phyloP scores from a whole-genome alignment of 202 grass and related monocot species.

The Zoysia matrella region DNA sequence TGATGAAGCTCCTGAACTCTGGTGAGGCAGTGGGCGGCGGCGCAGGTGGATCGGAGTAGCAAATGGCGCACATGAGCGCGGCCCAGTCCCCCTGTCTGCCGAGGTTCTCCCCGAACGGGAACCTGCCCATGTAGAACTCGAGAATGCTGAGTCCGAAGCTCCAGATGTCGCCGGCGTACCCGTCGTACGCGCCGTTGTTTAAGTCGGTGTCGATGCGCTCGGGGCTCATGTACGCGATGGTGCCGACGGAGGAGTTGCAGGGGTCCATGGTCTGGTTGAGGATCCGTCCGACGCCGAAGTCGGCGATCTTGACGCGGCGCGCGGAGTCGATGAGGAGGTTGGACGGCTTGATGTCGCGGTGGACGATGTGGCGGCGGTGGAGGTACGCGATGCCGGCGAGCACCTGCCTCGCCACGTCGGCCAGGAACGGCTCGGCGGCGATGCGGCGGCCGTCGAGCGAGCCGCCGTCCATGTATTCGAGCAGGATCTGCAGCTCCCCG shows the following conservation, averaged over 20 bases:
- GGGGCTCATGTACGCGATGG: conserved; percentile 98
- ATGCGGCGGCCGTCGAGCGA: conserved; percentile 83
- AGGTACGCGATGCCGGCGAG: conserved; percentile 75
- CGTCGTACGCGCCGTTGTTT: conserved; percentile 48
- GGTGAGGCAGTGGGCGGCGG: conserved; percentile 51
- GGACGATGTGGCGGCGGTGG: conserved; percentile 81
- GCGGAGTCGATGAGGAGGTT: conserved; percentile 82
- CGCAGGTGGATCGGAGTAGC: conserved; percentile 61
- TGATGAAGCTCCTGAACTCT: conserved; percentile 71
- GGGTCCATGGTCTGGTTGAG: conserved; percentile 91
- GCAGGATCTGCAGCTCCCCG: conserved; percentile 87
- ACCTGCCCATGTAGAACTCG: conserved; percentile 86
- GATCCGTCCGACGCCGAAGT: conserved; percentile 71
- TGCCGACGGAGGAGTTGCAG: conserved; percentile 84
- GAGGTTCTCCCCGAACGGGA: conserved; percentile 86
- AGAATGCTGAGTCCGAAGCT: conserved; percentile 79
- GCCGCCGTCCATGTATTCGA: conserved; percentile 90
- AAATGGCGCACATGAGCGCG: conserved; percentile 78
- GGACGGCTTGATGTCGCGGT: conserved; percentile 93
- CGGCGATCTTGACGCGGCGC: conserved; percentile 79
- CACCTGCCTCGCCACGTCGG: conserved; percentile 75
- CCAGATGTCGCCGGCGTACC: too few species aligned
- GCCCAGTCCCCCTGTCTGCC: conserved; percentile 82
- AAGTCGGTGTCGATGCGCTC: conserved; percentile 93
- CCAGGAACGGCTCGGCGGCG: conserved; percentile 61